Percentiles rank a stretch among this genome's conserved stretches.
These are phyloP conservation scores for Pythium plurisporium DNA, from an alignment of 352 stramenopile species.

Conservation along the genomic window DNA sequence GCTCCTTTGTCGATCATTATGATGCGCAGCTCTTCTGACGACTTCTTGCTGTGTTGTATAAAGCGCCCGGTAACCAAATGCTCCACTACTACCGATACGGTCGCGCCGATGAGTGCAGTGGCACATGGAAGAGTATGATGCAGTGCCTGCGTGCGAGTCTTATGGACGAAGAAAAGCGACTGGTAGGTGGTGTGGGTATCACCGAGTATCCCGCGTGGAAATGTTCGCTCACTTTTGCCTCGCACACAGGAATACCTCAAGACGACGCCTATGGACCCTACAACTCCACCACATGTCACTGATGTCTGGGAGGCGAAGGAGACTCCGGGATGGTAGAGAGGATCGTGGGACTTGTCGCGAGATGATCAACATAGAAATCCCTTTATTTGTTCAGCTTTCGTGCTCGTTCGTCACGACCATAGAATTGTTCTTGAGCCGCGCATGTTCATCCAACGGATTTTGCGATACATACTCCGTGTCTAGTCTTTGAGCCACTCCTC, in stretches of 20 bases:
- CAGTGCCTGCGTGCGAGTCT: slow-evolving; percentile 72
- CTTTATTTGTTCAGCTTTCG: too few species aligned
- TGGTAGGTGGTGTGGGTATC: too few species aligned
- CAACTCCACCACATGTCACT: slow-evolving; percentile 42
- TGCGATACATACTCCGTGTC: slow-evolving; percentile 13
- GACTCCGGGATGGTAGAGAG: slow-evolving; percentile 57
- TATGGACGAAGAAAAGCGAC: slow-evolving; percentile 71
- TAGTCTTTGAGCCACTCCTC: slow-evolving; percentile 80
- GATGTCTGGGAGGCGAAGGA: slow-evolving; percentile 68
- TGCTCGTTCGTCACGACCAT: background rate
- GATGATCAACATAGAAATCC: slow-evolving; percentile 13
- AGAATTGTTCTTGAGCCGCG: background rate
- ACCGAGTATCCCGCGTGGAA: too few species aligned
- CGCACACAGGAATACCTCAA: slow-evolving; percentile 66
- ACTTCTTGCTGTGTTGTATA: background rate
- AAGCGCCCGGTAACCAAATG: slow-evolving; percentile 77
- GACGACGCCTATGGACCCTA: slow-evolving; percentile 58
- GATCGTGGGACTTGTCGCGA: too few species aligned
- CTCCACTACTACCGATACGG: slow-evolving; percentile 77
- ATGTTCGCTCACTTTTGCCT: too few species aligned
- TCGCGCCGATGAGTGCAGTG: slow-evolving; percentile 71
- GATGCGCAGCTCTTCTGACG: background rate
- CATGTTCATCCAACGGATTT: background rate
- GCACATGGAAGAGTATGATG: slow-evolving; percentile 78
- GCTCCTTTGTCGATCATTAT: background rate